These are phyloP conservation scores for Talaromyces sp. DNA, from an alignment of 2,329 filamentous ascomycete species.

Conservation along the genomic window DNA sequence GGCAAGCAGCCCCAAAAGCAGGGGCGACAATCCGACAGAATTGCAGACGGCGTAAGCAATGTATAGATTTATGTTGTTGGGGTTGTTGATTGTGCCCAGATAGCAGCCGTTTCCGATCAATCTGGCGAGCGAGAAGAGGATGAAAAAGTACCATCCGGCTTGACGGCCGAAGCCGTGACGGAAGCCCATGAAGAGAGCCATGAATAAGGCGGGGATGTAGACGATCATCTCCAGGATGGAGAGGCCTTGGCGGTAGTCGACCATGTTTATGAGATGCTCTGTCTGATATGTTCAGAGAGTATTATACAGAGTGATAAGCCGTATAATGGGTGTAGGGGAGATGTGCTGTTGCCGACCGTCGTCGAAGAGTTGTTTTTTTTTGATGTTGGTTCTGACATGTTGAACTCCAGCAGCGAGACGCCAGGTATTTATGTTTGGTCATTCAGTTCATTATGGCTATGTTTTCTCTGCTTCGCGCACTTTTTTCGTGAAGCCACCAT, in stretches of 20 bases:
- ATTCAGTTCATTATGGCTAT: background rate
- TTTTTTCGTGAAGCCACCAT: slow-evolving; percentile 2
- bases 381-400: background rate
- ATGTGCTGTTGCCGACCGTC: background rate
- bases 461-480: background rate
- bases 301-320: background rate
- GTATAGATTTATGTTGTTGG: slow-evolving; percentile 25
- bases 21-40: slow-evolving; percentile 23
- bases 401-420: background rate
- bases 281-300: background rate
- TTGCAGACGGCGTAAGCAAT: slow-evolving; percentile 28
- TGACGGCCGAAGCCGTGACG: slow-evolving; percentile 30
- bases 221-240: slow-evolving; percentile 25
- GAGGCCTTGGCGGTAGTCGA: slow-evolving; percentile 24
- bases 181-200: slow-evolving; percentile 23
- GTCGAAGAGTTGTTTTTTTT: background rate
- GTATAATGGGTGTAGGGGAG: too few relatives aligned
- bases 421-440: slow-evolving; percentile 4
- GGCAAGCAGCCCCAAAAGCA: slow-evolving; percentile 20
- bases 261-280: background rate
- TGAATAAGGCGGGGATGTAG: slow-evolving; percentile 23
- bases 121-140: slow-evolving; percentile 32
- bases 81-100: slow-evolving; percentile 26
- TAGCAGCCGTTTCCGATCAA: slow-evolving; percentile 30
- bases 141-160: slow-evolving; percentile 36